Percentiles rank a stretch among this genome's conserved stretches.
phyloP scores from a whole-genome alignment of 768 basidiomycete genomes.

The Hydnum rufescens region DNA sequence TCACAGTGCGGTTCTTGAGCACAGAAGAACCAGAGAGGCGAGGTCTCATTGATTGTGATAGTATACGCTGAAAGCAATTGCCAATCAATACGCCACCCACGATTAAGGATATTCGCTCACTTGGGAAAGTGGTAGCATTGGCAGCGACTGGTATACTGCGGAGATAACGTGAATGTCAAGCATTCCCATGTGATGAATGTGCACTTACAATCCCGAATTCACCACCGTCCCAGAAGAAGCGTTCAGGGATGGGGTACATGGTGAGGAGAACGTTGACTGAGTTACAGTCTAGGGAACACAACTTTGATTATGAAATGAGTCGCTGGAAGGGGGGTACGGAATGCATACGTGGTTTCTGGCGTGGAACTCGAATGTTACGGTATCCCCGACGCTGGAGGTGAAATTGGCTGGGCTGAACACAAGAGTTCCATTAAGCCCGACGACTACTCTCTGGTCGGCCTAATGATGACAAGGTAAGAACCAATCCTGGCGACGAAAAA shows the following conservation, averaged over 20 bases:
- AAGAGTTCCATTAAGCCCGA: constrained; percentile 14
- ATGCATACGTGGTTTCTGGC: constrained; percentile 23
- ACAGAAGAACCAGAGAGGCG: constrained; percentile 9
- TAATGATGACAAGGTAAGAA: too few species aligned
- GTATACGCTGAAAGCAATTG: too few species aligned
- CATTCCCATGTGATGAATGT: background rate
- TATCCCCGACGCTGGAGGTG: constrained; percentile 25
- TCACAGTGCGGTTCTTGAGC: constrained; percentile 8
- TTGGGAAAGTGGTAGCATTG: constrained; percentile 6
- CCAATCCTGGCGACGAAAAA: too few species aligned
- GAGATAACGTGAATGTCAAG: background rate
- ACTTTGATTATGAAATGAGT: constrained; percentile 21
- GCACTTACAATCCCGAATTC: constrained; percentile 6
- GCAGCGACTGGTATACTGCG: constrained; percentile 7
- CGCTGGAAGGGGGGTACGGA: background rate
- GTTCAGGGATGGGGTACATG: background rate
- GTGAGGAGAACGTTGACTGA: constrained; percentile 26
- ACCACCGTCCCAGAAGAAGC: constrained; percentile 5
- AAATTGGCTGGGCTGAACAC: constrained; percentile 28
- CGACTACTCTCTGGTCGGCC: constrained; percentile 4
- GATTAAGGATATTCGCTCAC: too few species aligned
- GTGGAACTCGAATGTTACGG: constrained; percentile 29
- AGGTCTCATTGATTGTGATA: constrained; percentile 5
- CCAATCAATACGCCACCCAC: too few species aligned
- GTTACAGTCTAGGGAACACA: constrained; percentile 26